Evolutionary conservation across 139 green algal species (phyloP).

Genomic region (Micractinium conductrix): DNA sequence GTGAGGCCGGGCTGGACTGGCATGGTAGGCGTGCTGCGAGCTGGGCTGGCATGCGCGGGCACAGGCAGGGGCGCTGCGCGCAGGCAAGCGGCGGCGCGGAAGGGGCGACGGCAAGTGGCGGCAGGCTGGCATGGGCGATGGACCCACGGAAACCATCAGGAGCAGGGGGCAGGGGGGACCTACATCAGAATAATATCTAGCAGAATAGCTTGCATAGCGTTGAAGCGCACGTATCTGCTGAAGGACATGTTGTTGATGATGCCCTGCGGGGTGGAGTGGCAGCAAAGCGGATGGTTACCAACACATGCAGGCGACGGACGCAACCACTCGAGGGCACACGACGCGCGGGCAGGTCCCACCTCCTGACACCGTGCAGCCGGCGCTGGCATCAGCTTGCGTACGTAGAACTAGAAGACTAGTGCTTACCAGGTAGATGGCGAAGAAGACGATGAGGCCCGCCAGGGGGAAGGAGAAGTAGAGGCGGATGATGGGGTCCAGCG

Average conservation of each 20-base stretch:
- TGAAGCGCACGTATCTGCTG: constrained; percentile 75
- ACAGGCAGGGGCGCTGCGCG: background rate
- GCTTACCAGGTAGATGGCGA: constrained; percentile 62
- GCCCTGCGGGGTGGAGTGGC: background rate
- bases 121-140: too few species aligned
- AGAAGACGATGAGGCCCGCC: constrained; percentile 59
- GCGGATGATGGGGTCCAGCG: constrained; percentile 53
- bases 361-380: background rate
- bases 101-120: too few species aligned
- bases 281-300: background rate
- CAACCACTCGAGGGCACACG: too few species aligned
- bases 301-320: too few species aligned
- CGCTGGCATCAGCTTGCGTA: too few species aligned
- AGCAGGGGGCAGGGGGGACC: constrained; percentile 26
- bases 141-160: too few species aligned
- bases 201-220: constrained; percentile 88
- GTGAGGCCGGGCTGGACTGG: background rate
- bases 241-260: constrained; percentile 39
- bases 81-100: too few species aligned
- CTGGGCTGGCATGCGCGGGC: background rate
- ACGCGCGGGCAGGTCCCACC: too few species aligned
- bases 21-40: too few species aligned
- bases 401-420: constrained; percentile 9
- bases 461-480: constrained; percentile 58
- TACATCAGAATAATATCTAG: constrained; percentile 89